Percentiles rank a stretch among this genome's conserved stretches.
Evolutionary conservation across 108 stramenopile species (phyloP).

Genomic region (Mediolabrus comicus): DNA sequence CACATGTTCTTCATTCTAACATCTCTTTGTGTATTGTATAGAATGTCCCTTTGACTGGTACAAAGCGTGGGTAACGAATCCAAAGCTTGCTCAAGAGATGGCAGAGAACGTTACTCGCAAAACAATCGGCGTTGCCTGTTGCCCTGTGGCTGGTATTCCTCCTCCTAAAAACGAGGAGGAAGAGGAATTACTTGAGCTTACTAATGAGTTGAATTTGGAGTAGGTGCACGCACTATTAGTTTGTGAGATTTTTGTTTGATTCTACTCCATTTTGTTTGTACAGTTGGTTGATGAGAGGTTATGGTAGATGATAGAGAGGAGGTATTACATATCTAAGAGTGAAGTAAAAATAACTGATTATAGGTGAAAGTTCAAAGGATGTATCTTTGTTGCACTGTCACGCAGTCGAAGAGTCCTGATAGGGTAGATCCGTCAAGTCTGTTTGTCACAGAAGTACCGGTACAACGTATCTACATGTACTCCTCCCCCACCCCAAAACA

Average conservation of each 20-base stretch:
- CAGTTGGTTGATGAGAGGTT: not conserved
- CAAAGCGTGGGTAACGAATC: constrained; percentile 79
- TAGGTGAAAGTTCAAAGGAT: too few relatives aligned
- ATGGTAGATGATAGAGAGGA: too few relatives aligned
- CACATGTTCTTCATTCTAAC: not conserved
- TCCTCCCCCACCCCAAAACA: too few relatives aligned
- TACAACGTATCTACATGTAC: too few relatives aligned
- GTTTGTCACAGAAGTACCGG: too few relatives aligned
- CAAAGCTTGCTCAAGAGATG: constrained; percentile 65
- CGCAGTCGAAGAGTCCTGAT: too few relatives aligned
- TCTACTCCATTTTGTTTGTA: not conserved
- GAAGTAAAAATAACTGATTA: too few relatives aligned
- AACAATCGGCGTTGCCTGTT: constrained; percentile 73
- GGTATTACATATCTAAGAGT: too few relatives aligned
- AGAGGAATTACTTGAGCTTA: constrained; percentile 47
- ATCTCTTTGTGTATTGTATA: not conserved
- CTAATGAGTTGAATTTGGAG: constrained; percentile 48
- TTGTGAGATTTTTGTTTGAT: not conserved
- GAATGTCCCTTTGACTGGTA: constrained; percentile 76
- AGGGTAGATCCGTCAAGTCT: too few relatives aligned
- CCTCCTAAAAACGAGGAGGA: constrained; percentile 36
- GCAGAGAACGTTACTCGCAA: constrained; percentile 67
- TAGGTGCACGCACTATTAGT: not conserved
- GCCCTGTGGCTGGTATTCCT: constrained; percentile 54
- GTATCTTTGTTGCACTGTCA: too few relatives aligned